A percentile compares a stretch with the other conserved stretches of the same genome.
phyloP scores from a whole-genome alignment of 257 asterid genomes.

The Nicotiana tomentosiformis region DNA sequence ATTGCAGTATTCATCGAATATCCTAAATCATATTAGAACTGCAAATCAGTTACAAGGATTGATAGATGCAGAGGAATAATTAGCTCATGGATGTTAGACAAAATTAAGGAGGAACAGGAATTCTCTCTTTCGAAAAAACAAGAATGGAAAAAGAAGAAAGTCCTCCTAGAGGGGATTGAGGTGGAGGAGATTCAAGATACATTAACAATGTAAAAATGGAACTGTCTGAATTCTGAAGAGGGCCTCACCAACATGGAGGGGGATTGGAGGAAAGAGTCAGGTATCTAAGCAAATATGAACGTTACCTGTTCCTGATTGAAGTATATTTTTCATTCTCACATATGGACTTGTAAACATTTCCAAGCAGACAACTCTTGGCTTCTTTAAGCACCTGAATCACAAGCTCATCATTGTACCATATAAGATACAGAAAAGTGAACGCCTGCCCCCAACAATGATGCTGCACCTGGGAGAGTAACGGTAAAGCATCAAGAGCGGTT shows the following conservation, averaged over 20 bases:
- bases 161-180: slow-evolving; percentile 1
- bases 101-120: not conserved
- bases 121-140: not conserved
- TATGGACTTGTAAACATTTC: slow-evolving; percentile 74
- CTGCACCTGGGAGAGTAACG: slow-evolving; percentile 80
- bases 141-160: not conserved
- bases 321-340: slow-evolving; percentile 82
- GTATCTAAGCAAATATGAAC: not conserved
- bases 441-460: slow-evolving; percentile 5
- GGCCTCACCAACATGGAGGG: not conserved
- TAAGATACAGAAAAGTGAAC: not conserved
- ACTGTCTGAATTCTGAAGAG: not conserved
- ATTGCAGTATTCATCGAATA: not conserved
- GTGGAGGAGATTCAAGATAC: not conserved
- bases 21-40: not conserved
- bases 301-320: slow-evolving; percentile 70
- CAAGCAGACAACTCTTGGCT: slow-evolving; percentile 80
- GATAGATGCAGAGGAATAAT: not conserved
- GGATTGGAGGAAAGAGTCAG: not conserved
- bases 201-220: not conserved
- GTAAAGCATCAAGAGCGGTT: slow-evolving; percentile 91
- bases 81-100: not conserved
- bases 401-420: slow-evolving; percentile 4
- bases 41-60: not conserved
- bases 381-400: slow-evolving; percentile 77